phyloP scores from a whole-genome alignment of 805 yeast species.

The Wickerhamomyces kurtzmanii region DNA sequence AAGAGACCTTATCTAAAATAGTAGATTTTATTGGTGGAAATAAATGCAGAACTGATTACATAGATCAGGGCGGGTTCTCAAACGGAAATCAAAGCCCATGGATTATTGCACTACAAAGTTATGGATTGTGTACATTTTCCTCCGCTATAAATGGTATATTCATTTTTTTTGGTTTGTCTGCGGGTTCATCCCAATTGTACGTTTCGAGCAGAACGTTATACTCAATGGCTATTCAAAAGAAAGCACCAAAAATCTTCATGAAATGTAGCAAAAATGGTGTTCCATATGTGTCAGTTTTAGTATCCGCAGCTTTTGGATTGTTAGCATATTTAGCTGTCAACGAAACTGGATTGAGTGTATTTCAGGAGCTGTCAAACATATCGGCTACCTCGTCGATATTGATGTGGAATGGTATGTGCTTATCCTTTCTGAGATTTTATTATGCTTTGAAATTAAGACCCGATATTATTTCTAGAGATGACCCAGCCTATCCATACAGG shows the following conservation, averaged over 20 bases:
- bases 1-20: too few species aligned
- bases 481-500: slow-evolving; percentile 55
- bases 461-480: slow-evolving; percentile 55
- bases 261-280: slow-evolving; percentile 55
- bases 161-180: slow-evolving; percentile 44
- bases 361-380: slow-evolving; percentile 56
- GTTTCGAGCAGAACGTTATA: slow-evolving; percentile 48
- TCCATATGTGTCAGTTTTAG: slow-evolving; percentile 60
- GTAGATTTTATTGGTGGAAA: too few species aligned
- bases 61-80: too few species aligned
- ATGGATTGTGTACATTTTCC: slow-evolving; percentile 39
- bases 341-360: slow-evolving; percentile 47
- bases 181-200: slow-evolving; percentile 45
- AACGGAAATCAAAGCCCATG: slow-evolving; percentile 44
- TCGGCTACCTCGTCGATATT: slow-evolving; percentile 68
- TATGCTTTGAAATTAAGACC: slow-evolving; percentile 51
- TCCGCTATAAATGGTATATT: slow-evolving; percentile 38
- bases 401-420: slow-evolving; percentile 70
- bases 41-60: too few species aligned
- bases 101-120: slow-evolving; percentile 45
- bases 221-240: slow-evolving; percentile 40
- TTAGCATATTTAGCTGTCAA: slow-evolving; percentile 53
- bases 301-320: slow-evolving; percentile 51
- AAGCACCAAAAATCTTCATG: slow-evolving; percentile 52
- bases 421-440: slow-evolving; percentile 54